These are phyloP conservation scores for Ilex asprella DNA, from an alignment of 257 asterid species.

Conservation along the genomic window DNA sequence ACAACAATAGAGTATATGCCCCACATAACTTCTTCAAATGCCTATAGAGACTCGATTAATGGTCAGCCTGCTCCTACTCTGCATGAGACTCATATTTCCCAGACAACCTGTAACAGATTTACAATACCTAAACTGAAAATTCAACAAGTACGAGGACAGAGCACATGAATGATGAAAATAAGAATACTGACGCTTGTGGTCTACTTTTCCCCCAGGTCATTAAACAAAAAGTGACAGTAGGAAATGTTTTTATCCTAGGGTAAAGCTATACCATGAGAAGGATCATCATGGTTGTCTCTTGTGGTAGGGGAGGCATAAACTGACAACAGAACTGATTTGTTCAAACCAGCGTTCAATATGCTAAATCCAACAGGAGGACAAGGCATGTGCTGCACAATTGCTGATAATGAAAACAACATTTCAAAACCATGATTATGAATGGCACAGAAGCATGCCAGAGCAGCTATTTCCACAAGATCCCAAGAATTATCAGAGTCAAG, in stretches of 20 bases:
- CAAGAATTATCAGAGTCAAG: conserved; percentile 67
- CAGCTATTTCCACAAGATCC: conserved; percentile 81
- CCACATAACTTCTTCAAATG: not conserved
- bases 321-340: conserved; percentile 94
- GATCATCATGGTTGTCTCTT: conserved; percentile 47
- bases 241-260: conserved; percentile 10
- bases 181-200: too few species aligned
- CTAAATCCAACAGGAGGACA: conserved; percentile 91
- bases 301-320: conserved; percentile 79
- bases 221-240: too few species aligned
- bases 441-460: conserved; percentile 93
- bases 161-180: too few species aligned
- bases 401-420: conserved; percentile 85
- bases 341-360: conserved; percentile 93
- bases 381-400: conserved; percentile 79
- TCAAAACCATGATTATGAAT: conserved; percentile 91
- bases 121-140: too few species aligned
- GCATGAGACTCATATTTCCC: too few species aligned
- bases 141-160: too few species aligned
- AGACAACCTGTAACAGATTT: too few species aligned
- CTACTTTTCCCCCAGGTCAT: too few species aligned
- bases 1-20: too few species aligned
- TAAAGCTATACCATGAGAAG: conserved; percentile 65
- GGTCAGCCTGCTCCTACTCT: too few species aligned
- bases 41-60: too few species aligned